phyloP scores from a whole-genome alignment of 2,329 filamentous ascomycete species.

The Fusarium multiceps region DNA sequence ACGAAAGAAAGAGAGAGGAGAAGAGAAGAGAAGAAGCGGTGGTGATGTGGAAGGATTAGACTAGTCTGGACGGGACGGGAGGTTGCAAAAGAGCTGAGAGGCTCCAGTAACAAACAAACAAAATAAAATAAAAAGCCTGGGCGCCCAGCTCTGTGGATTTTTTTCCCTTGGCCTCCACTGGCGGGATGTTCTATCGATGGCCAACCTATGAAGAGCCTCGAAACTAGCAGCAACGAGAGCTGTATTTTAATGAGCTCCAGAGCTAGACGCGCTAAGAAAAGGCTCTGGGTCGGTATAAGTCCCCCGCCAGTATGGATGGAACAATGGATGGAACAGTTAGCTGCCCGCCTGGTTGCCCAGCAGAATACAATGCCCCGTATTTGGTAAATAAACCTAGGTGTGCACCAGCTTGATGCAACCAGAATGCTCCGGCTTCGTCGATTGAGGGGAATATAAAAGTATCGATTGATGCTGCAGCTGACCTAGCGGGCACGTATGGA shows the following conservation, averaged over 20 bases:
- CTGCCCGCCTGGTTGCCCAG: slow-evolving; percentile 6
- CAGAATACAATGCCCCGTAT: slow-evolving; percentile 1
- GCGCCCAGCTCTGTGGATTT: slow-evolving; percentile 19
- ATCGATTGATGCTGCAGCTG: not conserved
- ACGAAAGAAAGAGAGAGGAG: slow-evolving; percentile 25
- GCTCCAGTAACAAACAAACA: slow-evolving; percentile 33
- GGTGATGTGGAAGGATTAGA: slow-evolving; percentile 36
- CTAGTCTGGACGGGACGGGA: slow-evolving; percentile 15
- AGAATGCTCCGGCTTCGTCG: not conserved
- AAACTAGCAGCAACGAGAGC: slow-evolving; percentile 9
- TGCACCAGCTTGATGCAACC: not conserved
- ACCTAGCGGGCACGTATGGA: not conserved
- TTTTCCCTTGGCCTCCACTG: slow-evolving; percentile 25
- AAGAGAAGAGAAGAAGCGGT: slow-evolving; percentile 38
- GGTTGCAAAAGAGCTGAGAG: slow-evolving; percentile 30
- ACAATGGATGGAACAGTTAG: not conserved
- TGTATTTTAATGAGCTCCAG: slow-evolving; percentile 18
- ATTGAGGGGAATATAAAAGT: not conserved
- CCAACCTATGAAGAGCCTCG: slow-evolving; percentile 14
- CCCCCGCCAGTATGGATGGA: not conserved
- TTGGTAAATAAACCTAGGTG: not conserved
- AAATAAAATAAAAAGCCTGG: slow-evolving; percentile 15
- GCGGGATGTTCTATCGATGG: slow-evolving; percentile 6
- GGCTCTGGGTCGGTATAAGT: slow-evolving; percentile 5
- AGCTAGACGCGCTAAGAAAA: slow-evolving; percentile 14